A percentile compares a stretch with the other conserved stretches of the same genome.
phyloP scores from a whole-genome alignment of 306 rosid species.

The Ormosia semicastrata region DNA sequence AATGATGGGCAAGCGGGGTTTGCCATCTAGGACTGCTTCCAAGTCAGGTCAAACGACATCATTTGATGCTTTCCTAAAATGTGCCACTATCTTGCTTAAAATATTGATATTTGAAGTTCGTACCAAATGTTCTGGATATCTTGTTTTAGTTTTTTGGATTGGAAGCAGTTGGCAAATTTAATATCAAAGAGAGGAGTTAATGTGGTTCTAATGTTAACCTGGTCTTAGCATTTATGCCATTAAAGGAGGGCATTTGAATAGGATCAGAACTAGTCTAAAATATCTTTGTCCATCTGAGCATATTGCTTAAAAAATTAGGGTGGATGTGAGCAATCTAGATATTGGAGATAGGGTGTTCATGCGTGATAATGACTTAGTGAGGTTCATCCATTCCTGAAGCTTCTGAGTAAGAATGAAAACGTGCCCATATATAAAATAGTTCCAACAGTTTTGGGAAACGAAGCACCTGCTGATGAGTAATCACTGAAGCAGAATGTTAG shows the following conservation, averaged over 20 bases:
- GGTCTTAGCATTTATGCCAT: constrained; percentile 20
- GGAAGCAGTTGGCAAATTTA: too few species aligned
- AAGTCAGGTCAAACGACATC: constrained; percentile 1
- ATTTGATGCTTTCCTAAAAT: constrained; percentile 2
- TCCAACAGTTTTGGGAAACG: constrained; percentile 40
- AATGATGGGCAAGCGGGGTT: too few species aligned
- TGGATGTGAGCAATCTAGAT: constrained; percentile 82
- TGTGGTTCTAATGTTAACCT: constrained; percentile 17
- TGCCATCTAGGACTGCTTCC: neutral
- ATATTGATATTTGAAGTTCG: neutral
- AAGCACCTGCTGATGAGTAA: constrained; percentile 38
- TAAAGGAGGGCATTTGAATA: constrained; percentile 71
- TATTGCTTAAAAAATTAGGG: constrained; percentile 80
- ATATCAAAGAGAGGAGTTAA: neutral
- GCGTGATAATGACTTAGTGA: constrained; percentile 58
- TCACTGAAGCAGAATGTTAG: neutral
- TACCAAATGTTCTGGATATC: neutral
- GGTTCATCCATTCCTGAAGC: constrained; percentile 83
- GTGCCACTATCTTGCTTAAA: neutral
- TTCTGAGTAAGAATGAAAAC: constrained; percentile 72
- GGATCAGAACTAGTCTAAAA: constrained; percentile 68
- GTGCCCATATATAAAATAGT: constrained; percentile 82
- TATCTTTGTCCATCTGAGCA: constrained; percentile 75
- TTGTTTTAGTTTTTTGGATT: neutral
- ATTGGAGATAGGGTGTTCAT: constrained; percentile 70